phyloP scores from a whole-genome alignment of 2,329 filamentous ascomycete genomes.

The Fusarium sp. region DNA sequence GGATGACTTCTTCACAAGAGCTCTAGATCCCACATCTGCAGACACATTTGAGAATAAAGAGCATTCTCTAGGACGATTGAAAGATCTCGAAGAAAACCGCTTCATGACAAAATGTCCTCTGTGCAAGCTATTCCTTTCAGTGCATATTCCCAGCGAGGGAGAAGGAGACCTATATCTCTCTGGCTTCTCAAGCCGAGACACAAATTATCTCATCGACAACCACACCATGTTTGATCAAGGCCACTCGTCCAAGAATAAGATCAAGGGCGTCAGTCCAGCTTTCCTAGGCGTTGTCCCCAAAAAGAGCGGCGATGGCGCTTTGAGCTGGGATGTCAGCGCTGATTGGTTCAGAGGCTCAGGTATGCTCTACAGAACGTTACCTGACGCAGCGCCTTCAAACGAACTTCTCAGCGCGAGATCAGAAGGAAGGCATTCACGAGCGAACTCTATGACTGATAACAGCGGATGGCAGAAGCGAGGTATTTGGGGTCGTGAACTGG shows the following conservation, averaged over 20 bases:
- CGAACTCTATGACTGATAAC: slow-evolving; percentile 36
- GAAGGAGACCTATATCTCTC: slow-evolving; percentile 50
- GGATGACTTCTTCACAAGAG: slow-evolving; percentile 48
- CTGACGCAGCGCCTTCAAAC: slow-evolving; percentile 38
- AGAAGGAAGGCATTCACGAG: slow-evolving; percentile 38
- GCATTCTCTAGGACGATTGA: slow-evolving; percentile 47
- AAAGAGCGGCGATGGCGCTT: slow-evolving; percentile 47
- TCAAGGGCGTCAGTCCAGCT: slow-evolving; percentile 48
- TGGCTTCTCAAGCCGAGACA: slow-evolving; percentile 52
- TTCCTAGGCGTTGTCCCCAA: slow-evolving; percentile 53
- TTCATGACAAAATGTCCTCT: slow-evolving; percentile 53
- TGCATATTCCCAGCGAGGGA: slow-evolving; percentile 51
- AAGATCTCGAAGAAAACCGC: slow-evolving; percentile 50
- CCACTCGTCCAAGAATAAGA: slow-evolving; percentile 48
- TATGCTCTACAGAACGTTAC: slow-evolving; percentile 52
- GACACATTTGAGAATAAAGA: slow-evolving; percentile 52
- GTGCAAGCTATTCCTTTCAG: slow-evolving; percentile 52
- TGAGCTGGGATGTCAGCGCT: slow-evolving; percentile 49
- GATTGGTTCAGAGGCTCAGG: slow-evolving; percentile 52
- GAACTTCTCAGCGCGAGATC: slow-evolving; percentile 45
- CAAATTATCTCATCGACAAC: slow-evolving; percentile 52
- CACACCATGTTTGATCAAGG: slow-evolving; percentile 50
- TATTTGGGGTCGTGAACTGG: slow-evolving; percentile 53
- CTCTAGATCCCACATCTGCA: slow-evolving; percentile 47
- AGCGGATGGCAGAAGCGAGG: slow-evolving; percentile 49